Evolutionary conservation across 768 basidiomycete genomes (phyloP).

Genomic region (Tulasnella sp.): DNA sequence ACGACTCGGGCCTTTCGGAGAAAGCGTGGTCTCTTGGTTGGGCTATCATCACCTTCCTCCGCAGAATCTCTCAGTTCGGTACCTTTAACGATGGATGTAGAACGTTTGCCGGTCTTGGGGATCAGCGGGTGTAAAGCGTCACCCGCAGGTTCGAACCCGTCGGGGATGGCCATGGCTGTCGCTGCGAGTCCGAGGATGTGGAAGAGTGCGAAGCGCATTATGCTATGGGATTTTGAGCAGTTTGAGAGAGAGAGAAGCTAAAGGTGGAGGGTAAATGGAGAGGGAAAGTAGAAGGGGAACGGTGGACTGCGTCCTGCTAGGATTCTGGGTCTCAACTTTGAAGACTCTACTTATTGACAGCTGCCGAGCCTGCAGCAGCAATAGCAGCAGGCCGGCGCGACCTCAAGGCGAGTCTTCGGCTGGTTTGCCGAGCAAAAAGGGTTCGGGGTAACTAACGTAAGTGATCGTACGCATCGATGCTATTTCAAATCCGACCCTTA

Average conservation of each 20-base stretch:
- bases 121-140: too few relatives aligned
- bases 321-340: background rate
- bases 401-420: conserved; percentile 2
- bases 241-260: background rate
- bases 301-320: background rate
- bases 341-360: background rate
- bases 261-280: background rate
- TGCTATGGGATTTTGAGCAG: background rate
- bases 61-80: too few relatives aligned
- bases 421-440: background rate
- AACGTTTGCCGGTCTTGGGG: too few relatives aligned
- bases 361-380: background rate
- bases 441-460: background rate
- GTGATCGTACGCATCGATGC: background rate
- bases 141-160: too few relatives aligned
- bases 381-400: too few relatives aligned
- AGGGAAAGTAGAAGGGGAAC: background rate
- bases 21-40: too few relatives aligned
- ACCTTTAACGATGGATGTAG: too few relatives aligned
- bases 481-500: background rate
- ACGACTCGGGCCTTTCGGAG: too few relatives aligned
- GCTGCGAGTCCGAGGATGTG: too few relatives aligned
- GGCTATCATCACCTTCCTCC: too few relatives aligned
- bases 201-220: too few relatives aligned
- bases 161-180: too few relatives aligned